Evolutionary conservation across 2,329 filamentous ascomycete species (phyloP).

Genomic region (Onygenales sp.): DNA sequence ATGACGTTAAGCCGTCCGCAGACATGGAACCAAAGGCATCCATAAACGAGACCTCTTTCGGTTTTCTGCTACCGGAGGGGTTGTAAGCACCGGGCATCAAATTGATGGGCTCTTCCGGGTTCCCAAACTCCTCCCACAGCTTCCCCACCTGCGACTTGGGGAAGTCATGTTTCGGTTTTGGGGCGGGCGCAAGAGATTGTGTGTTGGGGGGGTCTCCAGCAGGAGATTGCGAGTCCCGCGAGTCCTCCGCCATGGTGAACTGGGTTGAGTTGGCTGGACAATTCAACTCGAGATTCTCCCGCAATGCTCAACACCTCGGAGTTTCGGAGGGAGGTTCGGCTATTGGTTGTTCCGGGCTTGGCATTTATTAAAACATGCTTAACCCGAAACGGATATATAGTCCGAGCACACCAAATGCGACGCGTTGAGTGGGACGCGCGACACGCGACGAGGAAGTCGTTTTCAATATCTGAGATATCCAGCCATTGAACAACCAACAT

Average conservation of each 20-base stretch:
- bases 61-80: slow-evolving; percentile 50
- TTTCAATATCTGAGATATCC: background rate
- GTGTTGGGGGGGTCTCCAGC: background rate
- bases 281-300: background rate
- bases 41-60: slow-evolving; percentile 32
- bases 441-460: background rate
- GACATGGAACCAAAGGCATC: slow-evolving; percentile 36
- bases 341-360: background rate
- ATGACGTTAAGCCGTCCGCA: slow-evolving; percentile 46
- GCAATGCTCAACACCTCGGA: background rate
- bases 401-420: background rate
- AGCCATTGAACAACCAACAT: background rate
- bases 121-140: slow-evolving; percentile 39
- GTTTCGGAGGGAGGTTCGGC: background rate
- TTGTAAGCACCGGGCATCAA: slow-evolving; percentile 47
- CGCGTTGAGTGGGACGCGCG: background rate
- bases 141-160: slow-evolving; percentile 38
- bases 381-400: background rate
- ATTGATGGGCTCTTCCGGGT: slow-evolving; percentile 43
- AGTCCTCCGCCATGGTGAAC: slow-evolving; percentile 10
- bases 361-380: background rate
- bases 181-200: slow-evolving; percentile 12
- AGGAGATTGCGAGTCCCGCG: slow-evolving; percentile 7
- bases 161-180: slow-evolving; percentile 32
- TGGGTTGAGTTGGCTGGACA: background rate